Conservation (phyloP, 352 stramenopile species). For the Phytopythium aichiense region DNA sequence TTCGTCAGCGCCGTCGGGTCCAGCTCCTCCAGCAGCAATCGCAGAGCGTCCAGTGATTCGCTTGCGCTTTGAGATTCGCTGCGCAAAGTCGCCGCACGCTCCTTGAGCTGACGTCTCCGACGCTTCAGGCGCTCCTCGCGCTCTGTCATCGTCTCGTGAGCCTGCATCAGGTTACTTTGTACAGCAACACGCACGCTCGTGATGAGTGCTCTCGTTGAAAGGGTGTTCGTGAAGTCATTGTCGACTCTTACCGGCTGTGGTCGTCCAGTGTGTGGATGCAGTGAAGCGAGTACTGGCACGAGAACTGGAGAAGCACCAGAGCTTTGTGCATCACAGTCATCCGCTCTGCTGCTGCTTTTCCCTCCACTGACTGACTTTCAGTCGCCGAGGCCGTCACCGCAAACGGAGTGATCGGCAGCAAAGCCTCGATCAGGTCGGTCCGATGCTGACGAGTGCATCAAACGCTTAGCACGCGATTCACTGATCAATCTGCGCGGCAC, state of each 20-base stretch:
- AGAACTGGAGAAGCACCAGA: slow-evolving; percentile 46
- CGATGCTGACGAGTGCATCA: slow-evolving; percentile 13
- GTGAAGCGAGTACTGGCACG: slow-evolving; percentile 59
- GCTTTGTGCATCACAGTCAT: slow-evolving; percentile 15
- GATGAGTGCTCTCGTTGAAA: not conserved
- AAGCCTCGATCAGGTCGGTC: slow-evolving; percentile 28
- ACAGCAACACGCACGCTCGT: not conserved
- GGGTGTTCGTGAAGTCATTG: not conserved
- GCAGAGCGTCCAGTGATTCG: slow-evolving; percentile 34
- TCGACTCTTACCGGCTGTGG: slow-evolving; percentile 21
- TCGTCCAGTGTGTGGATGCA: slow-evolving; percentile 31
- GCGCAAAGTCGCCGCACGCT: slow-evolving; percentile 20
- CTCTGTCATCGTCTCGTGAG: slow-evolving; percentile 4
- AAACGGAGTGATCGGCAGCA: slow-evolving; percentile 37
- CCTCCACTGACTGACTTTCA: not conserved
- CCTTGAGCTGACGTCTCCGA: slow-evolving; percentile 12
- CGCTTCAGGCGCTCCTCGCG: slow-evolving; percentile 12
- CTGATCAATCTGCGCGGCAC: not conserved
- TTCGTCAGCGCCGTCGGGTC: slow-evolving; percentile 21
- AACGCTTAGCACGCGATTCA: not conserved
- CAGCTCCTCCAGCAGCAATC: slow-evolving; percentile 34
- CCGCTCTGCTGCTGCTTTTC: not conserved
- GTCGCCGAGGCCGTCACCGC: slow-evolving; percentile 1
- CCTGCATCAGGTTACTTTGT: slow-evolving; percentile 14
- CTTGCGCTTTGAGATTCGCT: slow-evolving; percentile 31